A percentile compares a stretch with the other conserved stretches of the same genome.
phyloP scores from a whole-genome alignment of 495 filamentous ascomycete species.

The Daldinia vernicosa region DNA sequence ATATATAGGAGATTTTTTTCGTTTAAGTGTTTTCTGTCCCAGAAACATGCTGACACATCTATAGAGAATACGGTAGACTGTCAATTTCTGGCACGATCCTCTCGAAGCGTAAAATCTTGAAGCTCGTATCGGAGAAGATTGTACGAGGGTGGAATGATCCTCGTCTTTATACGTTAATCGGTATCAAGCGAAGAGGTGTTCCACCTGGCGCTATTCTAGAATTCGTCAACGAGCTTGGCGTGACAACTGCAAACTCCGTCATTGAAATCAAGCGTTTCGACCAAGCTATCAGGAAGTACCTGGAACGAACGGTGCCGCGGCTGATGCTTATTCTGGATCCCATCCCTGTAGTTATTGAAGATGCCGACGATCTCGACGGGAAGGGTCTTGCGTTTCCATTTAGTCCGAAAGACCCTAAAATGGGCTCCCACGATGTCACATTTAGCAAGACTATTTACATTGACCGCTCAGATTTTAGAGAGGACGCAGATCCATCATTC shows the following conservation, averaged over 20 bases:
- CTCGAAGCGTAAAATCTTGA: conserved; percentile 81
- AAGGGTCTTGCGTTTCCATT: conserved; percentile 70
- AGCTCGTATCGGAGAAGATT: conserved; percentile 74
- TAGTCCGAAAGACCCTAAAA: conserved; percentile 73
- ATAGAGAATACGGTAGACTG: conserved; percentile 71
- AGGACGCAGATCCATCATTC: conserved; percentile 63
- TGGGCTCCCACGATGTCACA: conserved; percentile 64
- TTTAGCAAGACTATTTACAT: conserved; percentile 92
- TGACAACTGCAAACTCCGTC: conserved; percentile 76
- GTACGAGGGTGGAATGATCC: conserved; percentile 92
- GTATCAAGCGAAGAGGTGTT: conserved; percentile 80
- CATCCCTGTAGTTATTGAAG: conserved; percentile 78
- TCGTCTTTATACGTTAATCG: conserved; percentile 87
- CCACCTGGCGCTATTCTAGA: conserved; percentile 86
- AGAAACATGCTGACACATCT: neutral
- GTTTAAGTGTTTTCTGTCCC: conserved; percentile 46
- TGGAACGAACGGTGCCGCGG: conserved; percentile 84
- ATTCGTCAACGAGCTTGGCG: conserved; percentile 89
- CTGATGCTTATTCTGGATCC: conserved; percentile 89
- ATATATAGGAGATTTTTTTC: neutral
- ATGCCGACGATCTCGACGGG: conserved; percentile 72
- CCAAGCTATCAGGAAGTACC: conserved; percentile 77
- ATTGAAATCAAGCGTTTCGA: conserved; percentile 82
- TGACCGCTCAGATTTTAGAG: conserved; percentile 90
- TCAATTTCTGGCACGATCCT: conserved; percentile 84